Conservation (phyloP, 208 protist genomes). For the Leishmania tarentolae region DNA sequence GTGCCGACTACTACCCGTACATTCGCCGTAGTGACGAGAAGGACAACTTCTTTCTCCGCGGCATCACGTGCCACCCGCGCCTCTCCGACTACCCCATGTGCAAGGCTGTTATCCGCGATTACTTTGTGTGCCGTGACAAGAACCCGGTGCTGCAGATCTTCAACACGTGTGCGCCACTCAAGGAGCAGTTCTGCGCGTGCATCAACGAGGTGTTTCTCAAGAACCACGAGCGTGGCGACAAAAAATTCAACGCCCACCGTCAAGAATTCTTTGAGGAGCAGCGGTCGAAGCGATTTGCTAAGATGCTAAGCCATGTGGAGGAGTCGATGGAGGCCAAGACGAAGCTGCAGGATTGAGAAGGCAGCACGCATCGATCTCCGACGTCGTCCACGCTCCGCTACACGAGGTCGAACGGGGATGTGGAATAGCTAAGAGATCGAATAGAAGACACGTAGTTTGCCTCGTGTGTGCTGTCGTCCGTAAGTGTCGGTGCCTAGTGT, state of each 20-base stretch:
- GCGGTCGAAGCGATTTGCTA: slow-evolving; percentile 56
- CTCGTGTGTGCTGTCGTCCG: background rate
- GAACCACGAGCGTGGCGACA: slow-evolving; percentile 77
- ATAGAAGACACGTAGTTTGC: background rate
- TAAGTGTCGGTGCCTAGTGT: background rate
- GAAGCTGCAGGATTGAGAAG: slow-evolving; percentile 68
- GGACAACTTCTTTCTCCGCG: slow-evolving; percentile 85
- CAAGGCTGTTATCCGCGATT: slow-evolving; percentile 80
- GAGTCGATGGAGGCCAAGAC: slow-evolving; percentile 62
- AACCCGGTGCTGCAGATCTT: slow-evolving; percentile 72
- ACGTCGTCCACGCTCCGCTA: background rate
- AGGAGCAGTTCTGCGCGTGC: slow-evolving; percentile 85
- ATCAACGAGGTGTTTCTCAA: slow-evolving; percentile 88
- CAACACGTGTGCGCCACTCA: slow-evolving; percentile 81
- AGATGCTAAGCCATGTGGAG: slow-evolving; percentile 63
- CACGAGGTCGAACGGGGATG: background rate
- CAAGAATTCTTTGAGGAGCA: slow-evolving; percentile 69
- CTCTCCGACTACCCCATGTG: slow-evolving; percentile 89
- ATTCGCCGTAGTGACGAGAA: slow-evolving; percentile 62
- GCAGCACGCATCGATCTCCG: background rate
- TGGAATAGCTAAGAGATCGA: background rate
- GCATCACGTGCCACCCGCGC: slow-evolving; percentile 73
- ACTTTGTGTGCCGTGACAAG: slow-evolving; percentile 81
- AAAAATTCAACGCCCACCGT: slow-evolving; percentile 77
- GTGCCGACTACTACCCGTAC: slow-evolving; percentile 83